phyloP scores from a whole-genome alignment of 257 asterid species.

The Galeopsis tetrahit region DNA sequence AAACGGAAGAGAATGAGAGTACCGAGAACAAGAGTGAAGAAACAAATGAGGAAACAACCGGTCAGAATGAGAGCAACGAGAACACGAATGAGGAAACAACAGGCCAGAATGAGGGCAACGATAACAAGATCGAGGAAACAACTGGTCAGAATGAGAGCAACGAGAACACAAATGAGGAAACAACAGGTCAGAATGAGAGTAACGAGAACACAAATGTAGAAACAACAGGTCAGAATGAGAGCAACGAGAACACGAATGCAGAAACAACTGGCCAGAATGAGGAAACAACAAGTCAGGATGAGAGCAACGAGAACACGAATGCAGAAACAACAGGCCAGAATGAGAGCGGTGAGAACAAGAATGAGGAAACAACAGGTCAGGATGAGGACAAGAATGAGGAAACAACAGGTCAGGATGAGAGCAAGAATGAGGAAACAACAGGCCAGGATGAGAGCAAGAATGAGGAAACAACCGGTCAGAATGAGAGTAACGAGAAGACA shows the following conservation, averaged over 20 bases:
- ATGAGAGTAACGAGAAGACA: constrained; percentile 14
- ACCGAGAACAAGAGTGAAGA: not conserved
- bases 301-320: not conserved
- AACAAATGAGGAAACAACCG: not conserved
- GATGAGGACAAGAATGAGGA: constrained; percentile 18
- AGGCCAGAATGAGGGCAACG: not conserved
- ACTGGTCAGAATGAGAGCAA: not conserved
- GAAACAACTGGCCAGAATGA: constrained; percentile 4
- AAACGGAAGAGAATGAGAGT: not conserved
- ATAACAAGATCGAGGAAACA: not conserved
- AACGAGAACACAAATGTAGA: not conserved
- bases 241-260: not conserved
- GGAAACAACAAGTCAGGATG: not conserved
- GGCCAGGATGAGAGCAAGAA: not conserved
- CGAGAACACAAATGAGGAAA: not conserved
- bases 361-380: not conserved
- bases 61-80: not conserved
- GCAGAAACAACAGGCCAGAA: not conserved
- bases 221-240: constrained; percentile 1
- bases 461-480: not conserved
- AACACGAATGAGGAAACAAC: not conserved
- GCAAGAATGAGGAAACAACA: not conserved
- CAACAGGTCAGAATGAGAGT: not conserved
- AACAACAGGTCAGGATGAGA: not conserved
- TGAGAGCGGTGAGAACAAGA: not conserved